Evolutionary conservation across 495 filamentous ascomycete species (phyloP).

Genomic region (Sordaria brevicollis): DNA sequence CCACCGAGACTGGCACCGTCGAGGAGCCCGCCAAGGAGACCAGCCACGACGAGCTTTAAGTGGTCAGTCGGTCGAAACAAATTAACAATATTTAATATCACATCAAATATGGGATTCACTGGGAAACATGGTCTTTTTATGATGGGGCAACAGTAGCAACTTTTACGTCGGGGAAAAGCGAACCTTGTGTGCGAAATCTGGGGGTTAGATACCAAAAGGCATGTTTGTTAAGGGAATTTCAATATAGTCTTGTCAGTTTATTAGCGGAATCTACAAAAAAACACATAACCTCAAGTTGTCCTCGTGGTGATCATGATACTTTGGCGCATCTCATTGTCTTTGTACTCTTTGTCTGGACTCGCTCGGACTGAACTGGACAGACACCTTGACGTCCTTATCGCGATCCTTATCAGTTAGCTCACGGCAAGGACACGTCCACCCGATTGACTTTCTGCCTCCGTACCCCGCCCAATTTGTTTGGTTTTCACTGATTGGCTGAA

Average conservation of each 20-base stretch:
- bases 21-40: conserved; percentile 34
- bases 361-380: no score
- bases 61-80: background rate
- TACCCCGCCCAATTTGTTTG: background rate
- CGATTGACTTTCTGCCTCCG: background rate
- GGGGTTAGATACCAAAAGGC: conserved; percentile 21
- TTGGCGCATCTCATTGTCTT: background rate
- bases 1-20: conserved; percentile 3
- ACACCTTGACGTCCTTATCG: background rate
- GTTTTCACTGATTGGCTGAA: background rate
- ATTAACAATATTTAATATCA: background rate
- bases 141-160: background rate
- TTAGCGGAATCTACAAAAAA: background rate
- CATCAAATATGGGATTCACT: background rate
- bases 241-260: background rate
- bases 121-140: background rate
- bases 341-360: background rate
- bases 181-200: conserved; percentile 8
- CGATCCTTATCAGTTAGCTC: background rate
- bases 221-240: background rate
- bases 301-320: background rate
- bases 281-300: background rate
- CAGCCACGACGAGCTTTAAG: conserved; percentile 59
- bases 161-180: conserved; percentile 5
- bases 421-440: background rate